A percentile compares a stretch with the other conserved stretches of the same genome.
phyloP scores from a whole-genome alignment of 2,329 filamentous ascomycete genomes.

The Rhexocercosporidium sp. region DNA sequence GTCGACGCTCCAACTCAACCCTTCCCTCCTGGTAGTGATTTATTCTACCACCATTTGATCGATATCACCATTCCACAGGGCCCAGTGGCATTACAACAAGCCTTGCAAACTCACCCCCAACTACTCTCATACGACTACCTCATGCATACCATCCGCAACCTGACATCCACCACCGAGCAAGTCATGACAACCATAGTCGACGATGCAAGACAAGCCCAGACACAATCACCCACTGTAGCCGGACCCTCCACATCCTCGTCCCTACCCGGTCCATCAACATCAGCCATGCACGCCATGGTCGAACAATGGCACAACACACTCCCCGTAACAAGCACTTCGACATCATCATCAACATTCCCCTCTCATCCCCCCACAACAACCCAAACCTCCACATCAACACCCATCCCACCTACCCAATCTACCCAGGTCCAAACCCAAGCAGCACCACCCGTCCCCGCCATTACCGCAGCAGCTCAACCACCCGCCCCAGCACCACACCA shows the following conservation, averaged over 20 bases:
- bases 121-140: conserved; percentile 31
- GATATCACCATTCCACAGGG: conserved; percentile 59
- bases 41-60: conserved; percentile 57
- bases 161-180: conserved; percentile 23
- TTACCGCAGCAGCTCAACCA: conserved; percentile 24
- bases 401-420: not conserved
- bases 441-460: not conserved
- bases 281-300: not conserved
- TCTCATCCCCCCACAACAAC: not conserved
- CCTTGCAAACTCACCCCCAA: conserved; percentile 35
- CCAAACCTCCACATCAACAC: not conserved
- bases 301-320: not conserved
- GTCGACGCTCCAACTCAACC: conserved; percentile 25
- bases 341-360: not conserved
- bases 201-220: conserved; percentile 22
- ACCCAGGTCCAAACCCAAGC: not conserved
- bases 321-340: not conserved
- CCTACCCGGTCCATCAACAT: not conserved
- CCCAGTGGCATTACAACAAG: conserved; percentile 46
- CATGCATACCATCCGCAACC: conserved; percentile 23
- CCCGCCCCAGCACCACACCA: conserved; percentile 11
- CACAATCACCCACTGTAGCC: not conserved
- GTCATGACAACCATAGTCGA: conserved; percentile 29
- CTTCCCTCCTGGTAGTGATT: conserved; percentile 42
- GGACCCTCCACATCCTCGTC: not conserved